Percentiles rank a stretch among this genome's conserved stretches.
These are phyloP conservation scores for Cercospora canescens DNA, from an alignment of 2,329 filamentous ascomycete species.

Conservation along the genomic window DNA sequence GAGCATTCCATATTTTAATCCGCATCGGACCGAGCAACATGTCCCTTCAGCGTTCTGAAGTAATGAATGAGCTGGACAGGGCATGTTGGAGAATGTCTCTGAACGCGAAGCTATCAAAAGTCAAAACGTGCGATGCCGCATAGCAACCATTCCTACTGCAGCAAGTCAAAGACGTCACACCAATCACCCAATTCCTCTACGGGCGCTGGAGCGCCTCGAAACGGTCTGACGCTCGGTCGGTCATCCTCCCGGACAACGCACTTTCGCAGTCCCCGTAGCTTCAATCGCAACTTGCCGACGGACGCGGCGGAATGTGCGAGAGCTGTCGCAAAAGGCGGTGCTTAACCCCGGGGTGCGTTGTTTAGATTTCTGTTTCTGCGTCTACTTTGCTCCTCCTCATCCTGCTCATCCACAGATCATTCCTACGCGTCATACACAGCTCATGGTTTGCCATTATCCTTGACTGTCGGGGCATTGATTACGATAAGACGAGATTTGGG, in stretches of 20 bases:
- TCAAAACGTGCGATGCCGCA: neutral
- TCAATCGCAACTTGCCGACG: neutral
- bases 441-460: neutral
- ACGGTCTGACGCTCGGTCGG: slow-evolving; percentile 1
- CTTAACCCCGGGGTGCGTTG: neutral
- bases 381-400: neutral
- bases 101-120: neutral
- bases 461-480: neutral
- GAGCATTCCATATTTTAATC: too few relatives aligned
- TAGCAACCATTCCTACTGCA: slow-evolving; percentile 9
- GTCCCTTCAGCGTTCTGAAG: neutral
- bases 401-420: too few relatives aligned
- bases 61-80: neutral
- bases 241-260: slow-evolving; percentile 3
- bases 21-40: neutral
- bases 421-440: neutral
- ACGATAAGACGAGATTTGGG: neutral
- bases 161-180: slow-evolving; percentile 13
- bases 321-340: neutral
- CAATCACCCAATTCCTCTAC: neutral
- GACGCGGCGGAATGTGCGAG: neutral
- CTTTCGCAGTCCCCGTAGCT: slow-evolving; percentile 6
- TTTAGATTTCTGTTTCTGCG: neutral
- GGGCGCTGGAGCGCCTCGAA: neutral
- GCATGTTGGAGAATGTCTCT: slow-evolving; percentile 1